A percentile compares a stretch with the other conserved stretches of the same genome.
Evolutionary conservation across 176 grass and related monocot species (phyloP).

Genomic region (Microstegium vimineum): DNA sequence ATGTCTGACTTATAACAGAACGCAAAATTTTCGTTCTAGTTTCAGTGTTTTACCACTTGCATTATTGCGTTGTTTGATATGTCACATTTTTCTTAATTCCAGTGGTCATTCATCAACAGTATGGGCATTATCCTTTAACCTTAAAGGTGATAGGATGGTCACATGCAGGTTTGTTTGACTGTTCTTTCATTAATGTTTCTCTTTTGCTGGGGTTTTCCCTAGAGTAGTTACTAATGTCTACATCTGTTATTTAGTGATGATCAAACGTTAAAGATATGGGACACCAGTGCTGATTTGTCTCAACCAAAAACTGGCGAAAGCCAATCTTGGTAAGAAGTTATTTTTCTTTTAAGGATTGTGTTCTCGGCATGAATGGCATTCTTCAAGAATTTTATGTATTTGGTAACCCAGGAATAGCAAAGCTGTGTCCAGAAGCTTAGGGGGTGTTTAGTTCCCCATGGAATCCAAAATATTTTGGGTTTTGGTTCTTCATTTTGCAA

Average conservation of each 20-base stretch:
- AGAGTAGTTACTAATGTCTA: slow-evolving; percentile 21
- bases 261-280: slow-evolving; percentile 89
- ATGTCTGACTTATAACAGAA: background rate
- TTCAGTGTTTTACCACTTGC: background rate
- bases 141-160: slow-evolving; percentile 80
- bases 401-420: background rate
- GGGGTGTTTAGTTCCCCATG: too few species aligned
- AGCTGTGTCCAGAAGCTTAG: slow-evolving; percentile 7
- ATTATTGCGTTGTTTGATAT: slow-evolving; percentile 19
- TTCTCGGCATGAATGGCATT: background rate
- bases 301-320: slow-evolving; percentile 40
- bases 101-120: slow-evolving; percentile 94
- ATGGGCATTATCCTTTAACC: slow-evolving; percentile 86
- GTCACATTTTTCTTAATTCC: slow-evolving; percentile 27
- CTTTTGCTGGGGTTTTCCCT: background rate
- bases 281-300: slow-evolving; percentile 54
- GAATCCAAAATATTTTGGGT: too few species aligned
- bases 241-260: slow-evolving; percentile 72
- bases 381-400: background rate
- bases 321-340: slow-evolving; percentile 64
- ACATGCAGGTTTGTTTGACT: slow-evolving; percentile 66
- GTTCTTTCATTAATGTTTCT: slow-evolving; percentile 11
- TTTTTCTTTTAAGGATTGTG: background rate
- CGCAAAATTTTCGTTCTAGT: background rate
- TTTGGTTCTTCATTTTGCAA: too few species aligned